Base-by-base conservation (phyloP, 78 protist species). In the Dictyostelium discoideum region DNA sequence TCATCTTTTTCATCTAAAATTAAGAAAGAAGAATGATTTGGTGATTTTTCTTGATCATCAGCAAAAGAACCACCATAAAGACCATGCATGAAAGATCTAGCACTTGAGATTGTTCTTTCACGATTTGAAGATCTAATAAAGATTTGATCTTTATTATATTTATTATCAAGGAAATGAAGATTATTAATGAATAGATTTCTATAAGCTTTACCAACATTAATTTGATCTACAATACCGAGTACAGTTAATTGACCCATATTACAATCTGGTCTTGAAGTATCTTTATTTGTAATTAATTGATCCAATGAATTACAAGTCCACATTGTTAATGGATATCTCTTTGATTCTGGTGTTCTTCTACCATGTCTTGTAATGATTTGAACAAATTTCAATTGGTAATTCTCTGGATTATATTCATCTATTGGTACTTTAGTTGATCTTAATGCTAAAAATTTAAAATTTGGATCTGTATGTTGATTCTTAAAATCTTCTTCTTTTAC, bases 351-450 rank as follows among this genome's bases (percentile, higher is more conserved):
- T 22, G 95, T 90, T 29, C 95, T 74, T 32, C 95, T n/a, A 40
- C 95, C 95, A 63, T 90, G 95, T 32, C 95, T 24, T 48, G 95
- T 90, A 32, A 90, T 29, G 9, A 90, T 69, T 85, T 90, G 95
- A 54, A 90, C 13, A 13, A 90, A 67, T 63, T 90, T 82, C 0
- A 90, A 42, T 24, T 80, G 3, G 26, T 90, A 90, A 24, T 77
- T 85, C 8, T 44, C 57, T 29, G 46, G 37, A 37, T 11, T n/a
- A 67, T 88, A 88, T 13, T 88, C 93, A 2, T 88, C 69, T 0
- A 42, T 0, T 20, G 80, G 93, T 26, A 37, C n/a, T 14, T 74
- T 26, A 13, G 81, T 74, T 29, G 81, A 32, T 74, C 81, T 74
- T 20, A 74, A 74, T 74, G 81, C 7, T 74, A 20, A 26, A 18